Base-by-base conservation (phyloP, 306 rosid genomes). In the Rosa rugosa region DNA sequence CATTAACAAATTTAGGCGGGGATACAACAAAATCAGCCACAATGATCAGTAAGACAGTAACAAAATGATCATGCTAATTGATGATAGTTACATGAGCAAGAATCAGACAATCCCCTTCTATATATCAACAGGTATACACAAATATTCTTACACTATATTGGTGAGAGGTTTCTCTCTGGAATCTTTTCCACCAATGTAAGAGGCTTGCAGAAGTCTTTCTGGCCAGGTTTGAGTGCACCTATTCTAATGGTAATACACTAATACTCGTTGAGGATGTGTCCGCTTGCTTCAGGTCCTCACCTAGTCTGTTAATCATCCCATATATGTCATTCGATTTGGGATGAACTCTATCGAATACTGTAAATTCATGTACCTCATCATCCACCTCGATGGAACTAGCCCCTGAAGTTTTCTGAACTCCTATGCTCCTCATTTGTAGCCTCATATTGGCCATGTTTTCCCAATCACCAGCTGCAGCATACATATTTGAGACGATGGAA, bases 381-480 rank as follows among this genome's bases (percentile, higher is more conserved):
- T 87, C 86, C 16, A 94, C 70, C 82, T 94, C 97, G 27, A 91
- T 86, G 73, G 87, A 88, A 83, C 98, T 94, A 72, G 94, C 93
- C 72, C 98, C 97, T 9, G 97, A 86, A 71, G 91, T 86, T 77
- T 92, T 94, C 54, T 88, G 90, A n/a, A 80, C 71, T 70, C 91
- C 96, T 12, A 78, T 41, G n/a, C 62, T 86, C 86, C 85, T 89
- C 95, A 92, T 87, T 78, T 57, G 86, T 84, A 79, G 50, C 87
- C 97, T 85, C 68, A 85, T 74, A 68, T 79, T 85, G 23, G 94
- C 92, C 47, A 91, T 92, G 68, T 83, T 81, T 44, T 81, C 71
- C 97, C 97, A 94, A 60, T 92, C 94, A 62, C 92, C 89, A 44
- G 95, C 93, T 66, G 90, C 90, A 68, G 97, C 95, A 79, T 86